These are phyloP conservation scores for Vitis hybrid DNA, from an alignment of 177 flowering plant species.

Conservation along the genomic window DNA sequence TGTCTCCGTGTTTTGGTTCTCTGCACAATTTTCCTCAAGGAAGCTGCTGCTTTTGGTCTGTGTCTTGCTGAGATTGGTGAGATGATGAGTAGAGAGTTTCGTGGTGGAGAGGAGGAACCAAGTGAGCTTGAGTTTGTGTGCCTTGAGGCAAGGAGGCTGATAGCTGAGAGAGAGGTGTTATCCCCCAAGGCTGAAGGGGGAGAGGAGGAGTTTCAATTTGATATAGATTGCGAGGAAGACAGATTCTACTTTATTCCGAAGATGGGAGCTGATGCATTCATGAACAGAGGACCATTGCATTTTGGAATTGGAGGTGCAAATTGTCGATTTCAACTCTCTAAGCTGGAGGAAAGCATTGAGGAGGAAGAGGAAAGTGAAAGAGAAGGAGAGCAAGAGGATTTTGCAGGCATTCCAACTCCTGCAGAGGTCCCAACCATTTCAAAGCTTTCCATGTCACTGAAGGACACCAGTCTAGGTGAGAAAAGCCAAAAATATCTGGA, in stretches of 20 bases:
- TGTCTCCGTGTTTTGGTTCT: conserved; percentile 64
- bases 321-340: conserved; percentile 42
- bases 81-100: conserved; percentile 79
- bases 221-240: conserved; percentile 52
- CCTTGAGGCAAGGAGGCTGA: conserved; percentile 58
- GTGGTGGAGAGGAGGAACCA: conserved; percentile 66
- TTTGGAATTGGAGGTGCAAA: conserved; percentile 30
- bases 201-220: conserved; percentile 54
- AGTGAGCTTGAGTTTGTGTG: conserved; percentile 73
- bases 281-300: conserved; percentile 21
- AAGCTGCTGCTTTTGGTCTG: conserved; percentile 63
- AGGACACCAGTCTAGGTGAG: conserved; percentile 40
- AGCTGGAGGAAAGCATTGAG: conserved; percentile 48
- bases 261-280: conserved; percentile 27
- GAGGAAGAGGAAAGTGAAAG: conserved; percentile 46
- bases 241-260: conserved; percentile 28
- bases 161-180: conserved; percentile 40
- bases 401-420: conserved; percentile 9
- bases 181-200: conserved; percentile 32
- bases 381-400: conserved; percentile 25
- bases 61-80: conserved; percentile 83
- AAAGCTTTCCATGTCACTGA: conserved; percentile 52
- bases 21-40: conserved; percentile 71
- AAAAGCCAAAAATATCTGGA: conserved; percentile 29
- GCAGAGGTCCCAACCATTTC: conserved; percentile 25